These are phyloP conservation scores for Fusarium guadeloupense DNA, from an alignment of 2,329 filamentous ascomycete species.

Conservation along the genomic window DNA sequence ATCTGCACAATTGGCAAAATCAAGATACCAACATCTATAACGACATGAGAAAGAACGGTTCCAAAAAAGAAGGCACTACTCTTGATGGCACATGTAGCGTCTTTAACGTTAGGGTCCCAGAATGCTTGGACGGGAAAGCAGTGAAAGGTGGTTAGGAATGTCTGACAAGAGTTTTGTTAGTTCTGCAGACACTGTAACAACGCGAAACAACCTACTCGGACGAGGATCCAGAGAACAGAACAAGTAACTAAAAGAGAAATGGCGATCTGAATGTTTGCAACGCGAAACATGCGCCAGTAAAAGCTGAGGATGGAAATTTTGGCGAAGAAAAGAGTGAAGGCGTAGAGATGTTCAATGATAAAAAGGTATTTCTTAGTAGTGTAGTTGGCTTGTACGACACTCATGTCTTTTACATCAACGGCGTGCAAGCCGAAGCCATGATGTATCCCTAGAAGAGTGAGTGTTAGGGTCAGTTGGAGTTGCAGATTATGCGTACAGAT, in stretches of 20 bases:
- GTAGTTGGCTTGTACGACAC: constrained; percentile 11
- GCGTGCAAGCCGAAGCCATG: constrained; percentile 34
- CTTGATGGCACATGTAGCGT: constrained; percentile 41
- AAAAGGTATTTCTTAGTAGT: constrained; percentile 32
- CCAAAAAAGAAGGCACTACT: constrained; percentile 27
- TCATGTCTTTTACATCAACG: constrained; percentile 15
- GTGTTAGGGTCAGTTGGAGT: background rate
- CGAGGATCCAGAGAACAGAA: constrained; percentile 44
- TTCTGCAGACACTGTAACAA: rapidly evolving
- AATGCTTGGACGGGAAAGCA: constrained; percentile 30
- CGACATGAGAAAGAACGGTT: constrained; percentile 38
- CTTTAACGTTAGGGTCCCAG: constrained; percentile 18
- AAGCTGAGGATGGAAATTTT: constrained; percentile 45
- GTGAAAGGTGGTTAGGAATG: constrained; percentile 24
- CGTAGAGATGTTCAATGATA: constrained; percentile 44
- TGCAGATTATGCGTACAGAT: constrained; percentile 10
- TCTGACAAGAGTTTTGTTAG: background rate
- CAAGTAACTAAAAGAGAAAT: constrained; percentile 38
- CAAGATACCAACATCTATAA: constrained; percentile 46
- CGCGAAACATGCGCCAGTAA: constrained; percentile 47
- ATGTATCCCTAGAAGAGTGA: constrained; percentile 19
- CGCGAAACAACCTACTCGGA: constrained; percentile 30
- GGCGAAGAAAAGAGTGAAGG: constrained; percentile 42
- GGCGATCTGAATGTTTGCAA: constrained; percentile 38
- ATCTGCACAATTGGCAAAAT: constrained; percentile 43